Percentiles rank a stretch among this genome's conserved stretches.
Evolutionary conservation across 2,329 filamentous ascomycete species (phyloP).

Genomic region (Coccinonectria pachysandricola): DNA sequence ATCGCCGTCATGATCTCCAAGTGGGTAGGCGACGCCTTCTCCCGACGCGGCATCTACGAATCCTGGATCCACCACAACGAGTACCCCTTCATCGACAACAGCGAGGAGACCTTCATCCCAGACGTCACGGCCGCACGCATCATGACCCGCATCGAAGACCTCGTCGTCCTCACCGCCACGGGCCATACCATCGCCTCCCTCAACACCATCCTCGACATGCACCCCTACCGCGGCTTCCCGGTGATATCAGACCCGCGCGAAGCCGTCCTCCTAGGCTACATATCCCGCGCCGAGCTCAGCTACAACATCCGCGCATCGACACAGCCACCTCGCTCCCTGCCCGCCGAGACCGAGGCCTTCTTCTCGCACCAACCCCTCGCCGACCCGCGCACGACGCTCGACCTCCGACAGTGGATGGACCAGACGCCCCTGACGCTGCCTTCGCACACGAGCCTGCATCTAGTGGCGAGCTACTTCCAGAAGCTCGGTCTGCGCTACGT

Average conservation of each 20-base stretch:
- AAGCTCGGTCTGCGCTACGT: constrained; percentile 87
- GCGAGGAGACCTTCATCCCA: constrained; percentile 68
- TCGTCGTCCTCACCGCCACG: constrained; percentile 76
- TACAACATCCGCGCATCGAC: constrained; percentile 58
- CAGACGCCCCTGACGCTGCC: constrained; percentile 91
- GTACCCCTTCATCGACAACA: constrained; percentile 91
- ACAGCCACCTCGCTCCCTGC: constrained; percentile 48
- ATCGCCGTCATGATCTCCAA: constrained; percentile 96
- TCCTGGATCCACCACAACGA: constrained; percentile 94
- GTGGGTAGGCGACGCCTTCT: constrained; percentile 95
- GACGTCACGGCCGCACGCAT: constrained; percentile 79
- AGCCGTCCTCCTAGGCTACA: constrained; percentile 80
- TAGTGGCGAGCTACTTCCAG: constrained; percentile 91
- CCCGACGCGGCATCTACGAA: constrained; percentile 89
- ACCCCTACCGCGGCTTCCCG: constrained; percentile 83
- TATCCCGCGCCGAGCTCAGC: constrained; percentile 78
- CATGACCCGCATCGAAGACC: constrained; percentile 87
- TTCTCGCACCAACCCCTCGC: constrained; percentile 77
- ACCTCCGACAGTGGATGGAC: constrained; percentile 96
- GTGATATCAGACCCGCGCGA: constrained; percentile 71
- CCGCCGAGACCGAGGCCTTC: constrained; percentile 65
- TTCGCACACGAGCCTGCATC: constrained; percentile 62
- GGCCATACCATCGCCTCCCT: constrained; percentile 79
- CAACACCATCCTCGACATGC: constrained; percentile 56
- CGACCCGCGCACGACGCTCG: constrained; percentile 67